Percentiles rank a stretch among this genome's conserved stretches.
Evolutionary conservation across 2,329 filamentous ascomycete species (phyloP).

Genomic region (Cladophialophora immunda): DNA sequence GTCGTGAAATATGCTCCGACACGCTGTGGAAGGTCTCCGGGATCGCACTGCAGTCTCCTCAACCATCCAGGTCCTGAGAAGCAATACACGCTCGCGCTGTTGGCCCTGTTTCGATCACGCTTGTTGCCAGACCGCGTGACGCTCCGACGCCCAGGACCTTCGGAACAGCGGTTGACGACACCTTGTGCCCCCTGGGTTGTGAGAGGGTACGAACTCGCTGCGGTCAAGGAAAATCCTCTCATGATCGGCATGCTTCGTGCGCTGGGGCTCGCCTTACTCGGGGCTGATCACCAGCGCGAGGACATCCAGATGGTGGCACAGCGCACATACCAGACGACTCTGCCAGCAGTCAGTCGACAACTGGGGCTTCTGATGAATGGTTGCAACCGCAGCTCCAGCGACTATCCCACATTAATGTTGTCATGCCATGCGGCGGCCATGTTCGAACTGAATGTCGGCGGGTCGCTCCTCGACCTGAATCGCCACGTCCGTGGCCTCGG

Average conservation of each 20-base stretch:
- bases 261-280: constrained; percentile 9
- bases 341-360: constrained; percentile 11
- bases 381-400: background rate
- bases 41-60: background rate
- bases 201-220: constrained; percentile 7
- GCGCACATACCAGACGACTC: constrained; percentile 3
- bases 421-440: constrained; percentile 11
- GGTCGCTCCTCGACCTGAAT: background rate
- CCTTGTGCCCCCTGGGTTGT: constrained; percentile 15
- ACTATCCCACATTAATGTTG: constrained; percentile 7
- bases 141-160: constrained; percentile 2
- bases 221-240: constrained; percentile 2
- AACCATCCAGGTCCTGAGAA: constrained; percentile 5
- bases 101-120: constrained; percentile 14
- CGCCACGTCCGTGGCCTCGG: constrained; percentile 15
- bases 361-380: background rate
- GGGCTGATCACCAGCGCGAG: constrained; percentile 1
- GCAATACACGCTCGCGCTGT: constrained; percentile 10
- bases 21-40: background rate
- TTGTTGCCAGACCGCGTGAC: constrained; percentile 7
- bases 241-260: constrained; percentile 8
- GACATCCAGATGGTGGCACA: constrained; percentile 2
- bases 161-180: constrained; percentile 10
- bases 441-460: constrained; percentile 9
- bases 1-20: background rate